A percentile compares a stretch with the other conserved stretches of the same genome.
These are phyloP conservation scores for Sclerotinia sclerotiorum DNA, from an alignment of 2,329 filamentous ascomycete genomes.

Conservation along the genomic window DNA sequence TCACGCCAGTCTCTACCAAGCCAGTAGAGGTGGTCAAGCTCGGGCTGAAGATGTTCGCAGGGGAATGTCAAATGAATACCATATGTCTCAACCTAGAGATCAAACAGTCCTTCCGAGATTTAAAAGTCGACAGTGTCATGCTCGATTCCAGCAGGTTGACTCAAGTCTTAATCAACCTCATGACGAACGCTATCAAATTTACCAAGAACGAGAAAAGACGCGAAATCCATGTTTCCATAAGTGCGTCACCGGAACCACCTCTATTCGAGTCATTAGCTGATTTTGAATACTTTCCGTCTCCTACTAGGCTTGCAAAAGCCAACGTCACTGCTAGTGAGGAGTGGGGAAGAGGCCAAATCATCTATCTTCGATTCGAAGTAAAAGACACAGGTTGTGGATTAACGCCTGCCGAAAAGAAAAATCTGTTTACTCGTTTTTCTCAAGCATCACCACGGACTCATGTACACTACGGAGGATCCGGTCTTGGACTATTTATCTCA, in stretches of 20 bases:
- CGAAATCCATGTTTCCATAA: constrained; percentile 49
- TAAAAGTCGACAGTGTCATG: constrained; percentile 63
- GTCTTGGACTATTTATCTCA: constrained; percentile 76
- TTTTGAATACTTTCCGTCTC: constrained; percentile 29
- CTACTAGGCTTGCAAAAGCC: constrained; percentile 37
- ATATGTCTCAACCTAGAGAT: constrained; percentile 66
- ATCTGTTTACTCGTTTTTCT: constrained; percentile 74
- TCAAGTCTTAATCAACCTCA: constrained; percentile 77
- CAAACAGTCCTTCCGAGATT: constrained; percentile 58
- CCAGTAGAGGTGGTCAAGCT: constrained; percentile 65
- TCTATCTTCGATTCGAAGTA: constrained; percentile 72
- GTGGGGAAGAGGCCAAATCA: constrained; percentile 46
- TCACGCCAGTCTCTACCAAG: constrained; percentile 68
- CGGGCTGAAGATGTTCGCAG: constrained; percentile 75
- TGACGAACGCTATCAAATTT: constrained; percentile 81
- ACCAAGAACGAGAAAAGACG: constrained; percentile 63
- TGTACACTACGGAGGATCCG: constrained; percentile 76
- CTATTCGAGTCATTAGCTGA: constrained; percentile 37
- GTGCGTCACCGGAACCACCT: constrained; percentile 38
- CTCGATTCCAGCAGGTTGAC: constrained; percentile 73
- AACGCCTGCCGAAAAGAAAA: constrained; percentile 66
- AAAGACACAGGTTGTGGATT: constrained; percentile 75
- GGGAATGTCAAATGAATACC: constrained; percentile 67
- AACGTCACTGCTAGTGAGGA: constrained; percentile 32
- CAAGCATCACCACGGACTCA: constrained; percentile 76